Evolutionary conservation across 371 early-diverging fungal genomes (phyloP).

Genomic region (Lichtheimia ramosa): DNA sequence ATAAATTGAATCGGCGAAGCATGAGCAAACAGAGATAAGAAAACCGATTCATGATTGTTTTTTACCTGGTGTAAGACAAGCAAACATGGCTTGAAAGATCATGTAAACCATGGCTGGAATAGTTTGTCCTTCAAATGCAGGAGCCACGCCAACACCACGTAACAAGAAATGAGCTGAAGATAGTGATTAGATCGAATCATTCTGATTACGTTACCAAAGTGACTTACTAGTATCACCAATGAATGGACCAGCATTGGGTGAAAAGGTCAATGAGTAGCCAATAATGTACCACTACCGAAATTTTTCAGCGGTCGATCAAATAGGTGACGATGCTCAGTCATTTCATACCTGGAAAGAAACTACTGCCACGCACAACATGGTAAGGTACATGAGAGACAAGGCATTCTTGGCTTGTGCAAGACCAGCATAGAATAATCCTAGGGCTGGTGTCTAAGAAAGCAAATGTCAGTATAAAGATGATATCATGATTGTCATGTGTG

Average conservation of each 20-base stretch:
- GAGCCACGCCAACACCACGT: conserved; percentile 39
- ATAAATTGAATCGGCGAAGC: not conserved
- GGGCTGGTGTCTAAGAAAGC: conserved; percentile 57
- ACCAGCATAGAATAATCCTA: conserved; percentile 85
- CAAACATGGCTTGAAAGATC: conserved; percentile 78
- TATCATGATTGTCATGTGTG: not conserved
- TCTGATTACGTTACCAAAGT: not conserved
- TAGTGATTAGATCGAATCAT: not conserved
- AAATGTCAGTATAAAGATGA: not conserved
- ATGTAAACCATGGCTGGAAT: conserved; percentile 64
- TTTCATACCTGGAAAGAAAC: conserved; percentile 73
- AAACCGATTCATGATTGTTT: not conserved
- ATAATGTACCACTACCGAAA: conserved; percentile 73
- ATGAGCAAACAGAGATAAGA: not conserved
- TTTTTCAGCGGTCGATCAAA: too few species aligned
- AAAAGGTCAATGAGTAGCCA: conserved; percentile 83
- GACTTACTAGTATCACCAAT: conserved; percentile 75
- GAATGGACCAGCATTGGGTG: conserved; percentile 65
- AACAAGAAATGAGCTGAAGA: conserved; percentile 40
- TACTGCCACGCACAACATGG: conserved; percentile 75
- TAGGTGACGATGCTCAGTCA: too few species aligned
- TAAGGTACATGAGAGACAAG: conserved; percentile 78
- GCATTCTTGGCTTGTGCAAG: conserved; percentile 81
- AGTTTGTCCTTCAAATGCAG: conserved; percentile 47
- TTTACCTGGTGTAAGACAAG: conserved; percentile 54